Evolutionary conservation across 352 stramenopile genomes (phyloP).

Genomic region (Pythium phragmitis): DNA sequence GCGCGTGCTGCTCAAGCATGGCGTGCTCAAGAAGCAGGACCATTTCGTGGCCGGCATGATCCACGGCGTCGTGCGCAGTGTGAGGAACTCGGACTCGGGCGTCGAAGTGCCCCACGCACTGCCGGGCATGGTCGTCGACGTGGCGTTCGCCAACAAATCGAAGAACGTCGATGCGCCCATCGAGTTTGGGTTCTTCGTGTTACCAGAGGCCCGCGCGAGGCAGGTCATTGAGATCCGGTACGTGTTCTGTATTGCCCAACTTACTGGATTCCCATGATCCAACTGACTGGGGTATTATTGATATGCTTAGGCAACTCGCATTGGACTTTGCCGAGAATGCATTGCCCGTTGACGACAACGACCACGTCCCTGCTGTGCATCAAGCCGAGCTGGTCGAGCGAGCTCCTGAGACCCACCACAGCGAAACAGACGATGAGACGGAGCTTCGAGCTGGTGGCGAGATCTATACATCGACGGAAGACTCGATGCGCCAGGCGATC

Average conservation of each 20-base stretch:
- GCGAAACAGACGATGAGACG: not conserved
- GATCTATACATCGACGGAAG: constrained; percentile 15
- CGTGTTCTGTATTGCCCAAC: not conserved
- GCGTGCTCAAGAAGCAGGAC: constrained; percentile 57
- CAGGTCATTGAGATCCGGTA: constrained; percentile 77
- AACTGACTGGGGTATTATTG: not conserved
- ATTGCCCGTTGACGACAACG: constrained; percentile 31
- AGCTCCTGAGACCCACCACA: not conserved
- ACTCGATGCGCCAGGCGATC: constrained; percentile 50
- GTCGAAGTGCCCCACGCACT: constrained; percentile 48
- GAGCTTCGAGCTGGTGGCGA: not conserved
- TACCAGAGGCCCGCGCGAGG: constrained; percentile 57
- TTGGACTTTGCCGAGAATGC: constrained; percentile 70
- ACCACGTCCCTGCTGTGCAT: not conserved
- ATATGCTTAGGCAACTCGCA: constrained; percentile 50
- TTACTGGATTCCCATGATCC: no score
- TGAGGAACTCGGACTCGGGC: constrained; percentile 54
- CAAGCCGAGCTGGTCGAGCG: constrained; percentile 9
- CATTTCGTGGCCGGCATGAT: constrained; percentile 89
- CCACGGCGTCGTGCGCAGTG: constrained; percentile 65
- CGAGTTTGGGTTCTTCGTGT: constrained; percentile 76
- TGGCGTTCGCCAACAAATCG: constrained; percentile 80
- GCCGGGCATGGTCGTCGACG: constrained; percentile 74
- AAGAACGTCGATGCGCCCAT: constrained; percentile 84
- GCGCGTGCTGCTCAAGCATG: constrained; percentile 70